A percentile compares a stretch with the other conserved stretches of the same genome.
phyloP scores from a whole-genome alignment of 306 rosid species.

The Alnus glutinosa region DNA sequence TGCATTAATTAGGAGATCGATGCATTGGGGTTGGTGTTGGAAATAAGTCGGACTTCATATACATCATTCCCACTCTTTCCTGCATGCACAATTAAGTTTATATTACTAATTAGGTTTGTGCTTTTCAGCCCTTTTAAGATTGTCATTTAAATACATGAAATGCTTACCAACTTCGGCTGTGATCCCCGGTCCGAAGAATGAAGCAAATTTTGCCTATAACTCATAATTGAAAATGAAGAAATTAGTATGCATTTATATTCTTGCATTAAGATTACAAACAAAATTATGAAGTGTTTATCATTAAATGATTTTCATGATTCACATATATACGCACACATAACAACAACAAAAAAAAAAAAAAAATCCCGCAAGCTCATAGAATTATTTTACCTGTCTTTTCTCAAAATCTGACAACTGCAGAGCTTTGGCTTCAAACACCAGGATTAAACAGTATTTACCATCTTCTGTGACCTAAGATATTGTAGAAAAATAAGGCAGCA shows the following conservation, averaged over 20 bases:
- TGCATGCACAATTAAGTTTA: slow-evolving; percentile 38
- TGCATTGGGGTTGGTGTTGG: slow-evolving; percentile 48
- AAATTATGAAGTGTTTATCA: neutral
- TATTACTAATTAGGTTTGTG: slow-evolving; percentile 22
- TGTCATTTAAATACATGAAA: slow-evolving; percentile 4
- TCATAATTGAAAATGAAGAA: slow-evolving; percentile 12
- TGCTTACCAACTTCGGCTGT: slow-evolving; percentile 91
- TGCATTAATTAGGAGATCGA: slow-evolving; percentile 30
- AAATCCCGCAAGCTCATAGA: neutral
- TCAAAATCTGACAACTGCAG: slow-evolving; percentile 83
- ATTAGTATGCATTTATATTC: slow-evolving; percentile 24
- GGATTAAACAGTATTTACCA: slow-evolving; percentile 73
- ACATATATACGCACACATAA: neutral
- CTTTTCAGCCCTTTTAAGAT: neutral
- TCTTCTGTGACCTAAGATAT: slow-evolving; percentile 71
- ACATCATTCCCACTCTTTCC: slow-evolving; percentile 66
- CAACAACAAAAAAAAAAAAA: neutral
- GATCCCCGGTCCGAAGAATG: slow-evolving; percentile 95
- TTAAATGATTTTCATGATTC: slow-evolving; percentile 4
- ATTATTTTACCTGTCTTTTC: slow-evolving; percentile 69
- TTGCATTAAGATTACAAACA: neutral
- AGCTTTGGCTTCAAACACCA: slow-evolving; percentile 82
- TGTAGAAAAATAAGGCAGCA: slow-evolving; percentile 23
- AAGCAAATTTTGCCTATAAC: slow-evolving; percentile 76
- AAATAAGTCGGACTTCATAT: slow-evolving; percentile 79